Evolutionary conservation across 2,329 filamentous ascomycete species (phyloP).

Genomic region (Trichoderma polysporum): DNA sequence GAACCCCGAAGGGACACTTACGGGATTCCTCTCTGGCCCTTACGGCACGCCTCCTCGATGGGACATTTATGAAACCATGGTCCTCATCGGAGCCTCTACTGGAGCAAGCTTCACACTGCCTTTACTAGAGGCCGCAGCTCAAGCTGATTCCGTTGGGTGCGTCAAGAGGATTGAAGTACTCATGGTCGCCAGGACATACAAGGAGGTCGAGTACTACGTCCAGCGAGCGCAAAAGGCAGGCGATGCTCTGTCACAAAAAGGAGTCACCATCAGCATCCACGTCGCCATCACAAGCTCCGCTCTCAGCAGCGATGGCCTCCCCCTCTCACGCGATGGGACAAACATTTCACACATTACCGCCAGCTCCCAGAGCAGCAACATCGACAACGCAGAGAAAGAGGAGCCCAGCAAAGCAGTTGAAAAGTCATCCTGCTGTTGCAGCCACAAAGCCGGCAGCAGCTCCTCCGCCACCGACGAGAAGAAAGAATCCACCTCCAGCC

Average conservation of each 20-base stretch:
- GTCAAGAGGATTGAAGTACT: conserved; percentile 54
- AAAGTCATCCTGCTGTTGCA: conserved; percentile 29
- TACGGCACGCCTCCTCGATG: conserved; percentile 56
- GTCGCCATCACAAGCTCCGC: conserved; percentile 50
- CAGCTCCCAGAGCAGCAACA: background rate
- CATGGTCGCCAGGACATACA: conserved; percentile 49
- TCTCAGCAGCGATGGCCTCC: background rate
- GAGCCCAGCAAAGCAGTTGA: conserved; percentile 20
- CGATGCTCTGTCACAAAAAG: conserved; percentile 41
- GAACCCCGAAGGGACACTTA: conserved; percentile 33
- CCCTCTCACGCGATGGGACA: conserved; percentile 2
- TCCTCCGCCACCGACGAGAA: background rate
- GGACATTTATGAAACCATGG: conserved; percentile 58
- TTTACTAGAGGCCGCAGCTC: conserved; percentile 56
- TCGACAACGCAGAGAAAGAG: background rate
- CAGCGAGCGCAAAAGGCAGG: conserved; percentile 48
- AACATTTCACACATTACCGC: background rate
- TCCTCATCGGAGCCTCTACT: conserved; percentile 61
- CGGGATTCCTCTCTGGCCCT: conserved; percentile 53
- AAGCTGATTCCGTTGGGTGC: conserved; percentile 43
- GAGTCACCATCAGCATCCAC: conserved; percentile 52
- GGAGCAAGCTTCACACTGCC: conserved; percentile 63
- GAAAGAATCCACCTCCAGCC: background rate
- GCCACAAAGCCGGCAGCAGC: background rate
- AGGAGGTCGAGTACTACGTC: conserved; percentile 57